These are phyloP conservation scores for Nidula niveotomentosa DNA, from an alignment of 1,284 basidiomycete genomes.

Conservation along the genomic window DNA sequence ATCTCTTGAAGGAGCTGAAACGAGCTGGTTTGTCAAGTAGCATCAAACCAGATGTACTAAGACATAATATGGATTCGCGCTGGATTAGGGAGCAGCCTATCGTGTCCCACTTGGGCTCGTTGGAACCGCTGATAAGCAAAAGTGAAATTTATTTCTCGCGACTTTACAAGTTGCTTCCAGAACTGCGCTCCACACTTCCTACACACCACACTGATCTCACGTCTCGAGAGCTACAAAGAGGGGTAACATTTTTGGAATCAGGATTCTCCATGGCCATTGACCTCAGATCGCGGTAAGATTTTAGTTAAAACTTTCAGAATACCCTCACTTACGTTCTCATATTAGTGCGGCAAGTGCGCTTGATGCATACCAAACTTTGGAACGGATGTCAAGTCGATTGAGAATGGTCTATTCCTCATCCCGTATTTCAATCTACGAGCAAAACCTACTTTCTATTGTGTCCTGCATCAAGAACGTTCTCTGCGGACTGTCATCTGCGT, in stretches of 20 bases:
- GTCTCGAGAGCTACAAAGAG: slow-evolving; percentile 84
- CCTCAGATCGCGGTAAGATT: slow-evolving; percentile 42
- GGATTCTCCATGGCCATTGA: slow-evolving; percentile 66
- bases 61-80: slow-evolving; percentile 58
- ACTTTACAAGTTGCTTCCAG: slow-evolving; percentile 68
- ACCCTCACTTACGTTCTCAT: slow-evolving; percentile 1
- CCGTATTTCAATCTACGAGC: slow-evolving; percentile 22
- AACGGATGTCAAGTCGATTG: slow-evolving; percentile 24
- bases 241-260: slow-evolving; percentile 80
- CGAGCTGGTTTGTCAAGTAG: slow-evolving; percentile 76
- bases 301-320: not conserved
- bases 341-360: slow-evolving; percentile 36
- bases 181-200: slow-evolving; percentile 63
- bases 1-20: slow-evolving; percentile 89
- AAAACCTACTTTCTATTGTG: slow-evolving; percentile 25
- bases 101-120: slow-evolving; percentile 21
- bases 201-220: slow-evolving; percentile 82
- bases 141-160: slow-evolving; percentile 75
- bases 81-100: slow-evolving; percentile 70
- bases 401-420: slow-evolving; percentile 19
- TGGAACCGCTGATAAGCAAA: slow-evolving; percentile 28
- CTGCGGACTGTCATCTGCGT: slow-evolving; percentile 30
- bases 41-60: slow-evolving; percentile 72
- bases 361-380: slow-evolving; percentile 20
- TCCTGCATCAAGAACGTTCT: slow-evolving; percentile 28